These are phyloP conservation scores for Lentinula sp. DNA, from an alignment of 768 basidiomycete genomes.

Conservation along the genomic window DNA sequence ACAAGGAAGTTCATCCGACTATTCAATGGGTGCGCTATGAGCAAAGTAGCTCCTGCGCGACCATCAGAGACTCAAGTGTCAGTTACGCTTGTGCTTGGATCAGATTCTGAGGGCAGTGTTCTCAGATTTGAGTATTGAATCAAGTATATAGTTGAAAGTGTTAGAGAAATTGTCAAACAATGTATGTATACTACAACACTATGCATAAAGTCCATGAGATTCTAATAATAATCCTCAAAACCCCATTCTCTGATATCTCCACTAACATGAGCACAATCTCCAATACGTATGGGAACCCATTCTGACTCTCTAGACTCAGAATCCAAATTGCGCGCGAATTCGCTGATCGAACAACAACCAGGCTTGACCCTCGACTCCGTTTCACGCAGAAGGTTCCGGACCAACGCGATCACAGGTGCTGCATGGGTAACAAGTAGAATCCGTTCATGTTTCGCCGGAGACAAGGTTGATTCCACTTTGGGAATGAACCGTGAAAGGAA, in stretches of 20 bases:
- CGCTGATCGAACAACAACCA: conserved; percentile 71
- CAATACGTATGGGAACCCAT: conserved; percentile 48
- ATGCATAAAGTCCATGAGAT: not conserved
- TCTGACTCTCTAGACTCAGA: conserved; percentile 14
- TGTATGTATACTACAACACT: not conserved
- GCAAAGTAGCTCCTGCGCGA: conserved; percentile 77
- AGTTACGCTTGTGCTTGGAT: conserved; percentile 94
- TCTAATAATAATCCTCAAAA: conserved; percentile 47
- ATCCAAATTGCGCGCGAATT: conserved; percentile 32
- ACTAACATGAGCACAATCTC: conserved; percentile 51
- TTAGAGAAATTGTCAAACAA: not conserved
- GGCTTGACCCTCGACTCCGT: conserved; percentile 47
- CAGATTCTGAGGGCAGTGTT: conserved; percentile 36
- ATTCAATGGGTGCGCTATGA: conserved; percentile 90
- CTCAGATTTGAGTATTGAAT: not conserved
- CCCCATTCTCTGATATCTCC: conserved; percentile 75
- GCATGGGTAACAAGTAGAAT: conserved; percentile 70
- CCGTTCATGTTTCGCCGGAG: conserved; percentile 33
- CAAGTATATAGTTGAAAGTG: not conserved
- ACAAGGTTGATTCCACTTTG: conserved; percentile 39
- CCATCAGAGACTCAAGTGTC: conserved; percentile 78
- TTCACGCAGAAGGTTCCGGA: conserved; percentile 50
- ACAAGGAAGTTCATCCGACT: conserved; percentile 24
- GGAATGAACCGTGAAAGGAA: conserved; percentile 47
- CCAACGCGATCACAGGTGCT: conserved; percentile 65